phyloP scores from a whole-genome alignment of 2,329 filamentous ascomycete species.

The Exophiala aquamarina region DNA sequence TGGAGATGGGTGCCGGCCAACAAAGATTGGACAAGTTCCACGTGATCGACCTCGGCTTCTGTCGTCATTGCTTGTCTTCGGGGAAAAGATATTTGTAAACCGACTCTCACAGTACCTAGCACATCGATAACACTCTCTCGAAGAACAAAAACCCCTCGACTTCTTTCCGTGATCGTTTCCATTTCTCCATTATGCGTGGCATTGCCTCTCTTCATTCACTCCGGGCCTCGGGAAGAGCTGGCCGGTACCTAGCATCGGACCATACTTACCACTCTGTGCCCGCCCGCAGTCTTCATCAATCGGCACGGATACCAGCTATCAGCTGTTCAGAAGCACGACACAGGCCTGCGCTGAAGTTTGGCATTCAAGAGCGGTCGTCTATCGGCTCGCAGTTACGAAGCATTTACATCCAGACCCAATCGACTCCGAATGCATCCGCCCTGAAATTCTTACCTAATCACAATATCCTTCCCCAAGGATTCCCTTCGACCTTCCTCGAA shows the following conservation, averaged over 20 bases:
- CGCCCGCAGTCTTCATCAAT: constrained; percentile 33
- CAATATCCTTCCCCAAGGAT: constrained; percentile 71
- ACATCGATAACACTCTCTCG: no score
- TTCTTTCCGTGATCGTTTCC: no score
- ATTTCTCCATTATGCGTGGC: constrained; percentile 14
- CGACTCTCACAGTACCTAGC: no score
- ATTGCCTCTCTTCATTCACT: constrained; percentile 1
- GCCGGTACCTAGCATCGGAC: constrained; percentile 3
- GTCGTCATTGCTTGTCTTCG: constrained; percentile 8
- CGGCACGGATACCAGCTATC: constrained; percentile 46
- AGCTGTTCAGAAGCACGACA: constrained; percentile 47
- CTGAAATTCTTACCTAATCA: constrained; percentile 96
- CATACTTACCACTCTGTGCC: constrained; percentile 7
- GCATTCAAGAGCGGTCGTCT: constrained; percentile 38
- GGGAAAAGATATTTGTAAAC: background rate
- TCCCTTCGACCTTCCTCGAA: constrained; percentile 80
- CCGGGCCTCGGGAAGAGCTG: constrained; percentile 4
- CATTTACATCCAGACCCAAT: constrained; percentile 97
- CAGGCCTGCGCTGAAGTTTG: constrained; percentile 46
- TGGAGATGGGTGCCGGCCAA: background rate
- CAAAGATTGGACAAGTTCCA: background rate
- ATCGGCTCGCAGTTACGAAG: constrained; percentile 56
- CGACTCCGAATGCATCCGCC: constrained; percentile 88
- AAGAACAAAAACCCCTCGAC: no score
- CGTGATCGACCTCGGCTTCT: background rate